Evolutionary conservation across 495 filamentous ascomycete species (phyloP), one percentile per base, ranked within the genome.

Genomic region (Ascodesmis nigricans): DNA sequence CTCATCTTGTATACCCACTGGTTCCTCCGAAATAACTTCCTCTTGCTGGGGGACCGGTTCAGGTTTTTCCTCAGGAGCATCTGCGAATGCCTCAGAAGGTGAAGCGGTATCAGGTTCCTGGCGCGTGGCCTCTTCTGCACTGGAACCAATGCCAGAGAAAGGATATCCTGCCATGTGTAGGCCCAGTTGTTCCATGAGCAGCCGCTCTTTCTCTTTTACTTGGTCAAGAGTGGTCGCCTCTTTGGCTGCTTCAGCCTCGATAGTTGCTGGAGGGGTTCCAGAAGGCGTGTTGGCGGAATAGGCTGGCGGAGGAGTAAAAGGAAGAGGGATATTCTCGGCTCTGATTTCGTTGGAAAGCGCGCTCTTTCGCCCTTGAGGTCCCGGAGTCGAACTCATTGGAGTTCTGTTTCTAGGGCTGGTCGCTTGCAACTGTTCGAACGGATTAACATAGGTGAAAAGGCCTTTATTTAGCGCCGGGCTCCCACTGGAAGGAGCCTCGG

Each of bases 381-480:
- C 14, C 17, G 39, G 39, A 2, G 42, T 43, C 10, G 43, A 39
- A 29, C 35, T 39, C 31, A 54, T 55, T 17, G 65, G 59, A 3
- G 62, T 59, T 20, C 55, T 61, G 39, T 67, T 71, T 11, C 65
- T 65, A 33, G 73, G 73, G 19, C 69, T 77, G 4, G 71, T 71
- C 5, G 62, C 62, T 39, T 73, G 64, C 19, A 81, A 51, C 47
- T 79, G 70, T 20, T 80, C 76, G 39, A 84, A 82, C 3, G 78
- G 78, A 44, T 81, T 81, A 41, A 73, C 66, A 49, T 79, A 78
- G 19, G 66, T 78, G 55, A 84, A 84, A 17, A 74, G 57, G 13
- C 51, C 49, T 32, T 52, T 53, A 32, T 29, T 52, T 19, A 48
- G 49, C 4, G 36, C 42, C 23, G 29, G 35, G n/a, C 9, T 9